Percentiles rank a stretch among this genome's conserved stretches.
These are phyloP conservation scores for Cubamyces sp. DNA, from an alignment of 768 basidiomycete genomes.

Conservation along the genomic window DNA sequence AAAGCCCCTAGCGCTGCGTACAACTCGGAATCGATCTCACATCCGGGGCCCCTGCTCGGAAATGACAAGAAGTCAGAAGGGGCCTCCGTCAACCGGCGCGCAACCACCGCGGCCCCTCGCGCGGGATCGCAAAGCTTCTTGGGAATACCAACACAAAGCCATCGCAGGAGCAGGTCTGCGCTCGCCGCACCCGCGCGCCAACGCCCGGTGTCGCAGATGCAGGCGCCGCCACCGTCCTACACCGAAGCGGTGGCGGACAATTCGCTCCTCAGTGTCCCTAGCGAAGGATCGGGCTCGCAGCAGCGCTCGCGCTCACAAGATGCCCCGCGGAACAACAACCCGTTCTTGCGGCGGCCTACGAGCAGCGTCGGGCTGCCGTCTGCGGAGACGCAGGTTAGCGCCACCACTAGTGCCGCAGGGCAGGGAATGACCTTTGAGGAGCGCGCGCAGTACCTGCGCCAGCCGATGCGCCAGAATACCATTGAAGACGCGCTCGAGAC, in stretches of 20 bases:
- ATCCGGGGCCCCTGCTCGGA: conserved; percentile 17
- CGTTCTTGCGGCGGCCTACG: conserved; percentile 6
- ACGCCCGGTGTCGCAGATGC: conserved; percentile 8
- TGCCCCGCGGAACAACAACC: conserved; percentile 10
- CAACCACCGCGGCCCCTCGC: conserved; percentile 9
- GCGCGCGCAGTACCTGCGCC: conserved; percentile 16
- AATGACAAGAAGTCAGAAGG: conserved; percentile 9
- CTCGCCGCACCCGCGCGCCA: conserved; percentile 13
- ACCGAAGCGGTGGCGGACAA: conserved; percentile 19
- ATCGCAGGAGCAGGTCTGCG: conserved; percentile 22
- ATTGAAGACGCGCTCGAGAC: conserved; percentile 37
- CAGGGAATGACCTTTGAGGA: conserved; percentile 7
- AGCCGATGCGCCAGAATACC: conserved; percentile 25
- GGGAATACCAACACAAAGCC: conserved; percentile 7
- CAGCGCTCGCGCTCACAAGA: conserved; percentile 14
- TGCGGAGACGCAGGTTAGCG: background rate
- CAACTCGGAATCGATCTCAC: conserved; percentile 16
- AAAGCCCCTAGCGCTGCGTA: conserved; percentile 17
- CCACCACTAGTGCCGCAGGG: background rate
- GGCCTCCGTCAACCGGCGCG: conserved; percentile 14
- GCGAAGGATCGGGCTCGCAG: background rate
- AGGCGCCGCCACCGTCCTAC: conserved; percentile 26
- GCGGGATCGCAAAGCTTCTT: background rate
- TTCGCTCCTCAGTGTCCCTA: conserved; percentile 3
- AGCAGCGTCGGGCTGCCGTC: conserved; percentile 11